Conservation (phyloP, 305 asterid species). For the Fraxinus paxiana region DNA sequence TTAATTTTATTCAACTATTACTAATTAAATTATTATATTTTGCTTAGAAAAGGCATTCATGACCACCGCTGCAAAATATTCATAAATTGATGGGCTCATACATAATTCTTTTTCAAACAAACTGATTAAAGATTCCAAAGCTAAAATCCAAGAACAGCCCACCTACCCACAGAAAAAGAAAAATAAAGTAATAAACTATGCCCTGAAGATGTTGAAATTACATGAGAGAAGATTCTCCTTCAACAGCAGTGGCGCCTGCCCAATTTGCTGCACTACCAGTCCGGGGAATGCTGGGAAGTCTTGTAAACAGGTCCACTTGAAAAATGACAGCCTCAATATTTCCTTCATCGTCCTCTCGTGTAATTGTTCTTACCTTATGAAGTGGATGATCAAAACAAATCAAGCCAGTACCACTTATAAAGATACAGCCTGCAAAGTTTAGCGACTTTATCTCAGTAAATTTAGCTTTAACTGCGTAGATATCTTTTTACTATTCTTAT, state of each 20-base stretch:
- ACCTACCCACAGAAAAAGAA: background rate
- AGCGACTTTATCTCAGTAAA: background rate
- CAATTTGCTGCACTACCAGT: slow-evolving; percentile 51
- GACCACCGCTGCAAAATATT: background rate
- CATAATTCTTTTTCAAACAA: background rate
- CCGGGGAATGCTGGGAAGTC: slow-evolving; percentile 57
- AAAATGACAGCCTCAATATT: slow-evolving; percentile 36
- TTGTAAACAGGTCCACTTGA: slow-evolving; percentile 55
- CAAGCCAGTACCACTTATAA: slow-evolving; percentile 45
- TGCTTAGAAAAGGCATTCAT: background rate
- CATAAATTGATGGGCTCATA: background rate
- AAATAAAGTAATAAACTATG: background rate
- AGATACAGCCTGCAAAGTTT: slow-evolving; percentile 54
- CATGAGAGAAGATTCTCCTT: background rate
- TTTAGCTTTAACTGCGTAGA: background rate
- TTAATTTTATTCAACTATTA: background rate
- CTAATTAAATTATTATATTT: background rate
- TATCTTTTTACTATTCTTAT: background rate
- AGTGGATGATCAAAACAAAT: slow-evolving; percentile 60
- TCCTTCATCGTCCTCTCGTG: slow-evolving; percentile 50
- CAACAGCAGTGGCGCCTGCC: slow-evolving; percentile 24
- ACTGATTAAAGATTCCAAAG: background rate
- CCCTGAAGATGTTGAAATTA: background rate
- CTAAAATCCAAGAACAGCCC: background rate
- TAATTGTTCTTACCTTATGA: slow-evolving; percentile 45